These are phyloP conservation scores for Litsea cubeba DNA, from an alignment of 164 flowering plant species.

Conservation along the genomic window DNA sequence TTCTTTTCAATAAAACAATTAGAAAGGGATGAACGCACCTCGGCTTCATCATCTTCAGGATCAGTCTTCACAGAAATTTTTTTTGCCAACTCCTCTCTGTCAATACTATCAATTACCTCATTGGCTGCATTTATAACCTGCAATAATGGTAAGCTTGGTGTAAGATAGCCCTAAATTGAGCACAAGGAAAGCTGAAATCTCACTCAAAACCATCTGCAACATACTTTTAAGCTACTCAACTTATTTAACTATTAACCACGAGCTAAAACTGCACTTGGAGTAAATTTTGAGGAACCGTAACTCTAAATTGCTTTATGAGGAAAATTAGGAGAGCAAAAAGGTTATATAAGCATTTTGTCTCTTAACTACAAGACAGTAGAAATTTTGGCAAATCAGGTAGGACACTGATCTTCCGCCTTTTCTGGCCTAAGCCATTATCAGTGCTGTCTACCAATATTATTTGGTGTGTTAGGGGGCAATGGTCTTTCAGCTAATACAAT, in stretches of 20 bases:
- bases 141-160: conserved; percentile 2
- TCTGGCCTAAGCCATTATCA: neutral
- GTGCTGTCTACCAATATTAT: neutral
- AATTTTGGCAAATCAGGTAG: neutral
- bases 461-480: neutral
- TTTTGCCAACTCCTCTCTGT: conserved; percentile 78
- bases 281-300: too few relatives aligned
- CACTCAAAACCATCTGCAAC: too few relatives aligned
- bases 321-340: too few relatives aligned
- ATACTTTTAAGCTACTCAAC: too few relatives aligned
- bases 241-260: too few relatives aligned
- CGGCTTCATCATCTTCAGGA: conserved; percentile 89
- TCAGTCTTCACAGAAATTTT: conserved; percentile 56
- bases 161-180: neutral
- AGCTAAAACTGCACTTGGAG: too few relatives aligned
- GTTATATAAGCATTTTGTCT: too few relatives aligned
- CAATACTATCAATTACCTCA: conserved; percentile 80
- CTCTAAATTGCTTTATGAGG: too few relatives aligned
- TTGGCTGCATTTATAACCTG: conserved; percentile 84
- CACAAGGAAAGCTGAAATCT: neutral
- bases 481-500: neutral
- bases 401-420: neutral
- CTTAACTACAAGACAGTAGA: too few relatives aligned
- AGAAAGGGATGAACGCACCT: conserved; percentile 35
- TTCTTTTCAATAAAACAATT: neutral